phyloP scores from a whole-genome alignment of 2,329 filamentous ascomycete genomes.

The Atkinsonella hypoxylon region DNA sequence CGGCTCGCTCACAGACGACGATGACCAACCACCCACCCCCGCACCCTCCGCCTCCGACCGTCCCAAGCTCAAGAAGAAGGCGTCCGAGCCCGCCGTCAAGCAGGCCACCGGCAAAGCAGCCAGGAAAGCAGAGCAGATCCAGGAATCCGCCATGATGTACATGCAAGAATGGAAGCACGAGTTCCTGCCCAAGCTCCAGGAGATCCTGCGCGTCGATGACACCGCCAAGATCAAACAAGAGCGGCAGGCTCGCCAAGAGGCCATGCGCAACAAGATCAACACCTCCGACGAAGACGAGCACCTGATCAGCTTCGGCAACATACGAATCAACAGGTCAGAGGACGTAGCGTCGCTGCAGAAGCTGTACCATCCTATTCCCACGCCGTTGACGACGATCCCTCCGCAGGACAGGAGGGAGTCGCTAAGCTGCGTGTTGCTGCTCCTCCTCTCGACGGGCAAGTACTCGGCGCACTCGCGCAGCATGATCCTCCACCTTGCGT shows the following conservation, averaged over 20 bases:
- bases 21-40: conserved; percentile 4
- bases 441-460: conserved; percentile 59
- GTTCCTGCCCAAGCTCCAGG: conserved; percentile 57
- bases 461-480: conserved; percentile 65
- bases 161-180: conserved; percentile 69
- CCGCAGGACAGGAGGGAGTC: conserved; percentile 48
- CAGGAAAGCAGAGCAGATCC: conserved; percentile 21
- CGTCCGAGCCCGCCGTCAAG: background rate
- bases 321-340: conserved; percentile 20
- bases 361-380: conserved; percentile 41
- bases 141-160: conserved; percentile 47
- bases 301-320: conserved; percentile 29
- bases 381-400: conserved; percentile 43
- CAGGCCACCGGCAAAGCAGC: conserved; percentile 11
- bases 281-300: conserved; percentile 24
- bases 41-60: background rate
- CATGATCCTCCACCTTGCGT: conserved; percentile 55
- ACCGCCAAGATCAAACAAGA: conserved; percentile 34
- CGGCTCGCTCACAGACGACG: conserved; percentile 17
- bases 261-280: conserved; percentile 26
- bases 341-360: conserved; percentile 34
- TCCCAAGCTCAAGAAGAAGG: conserved; percentile 6
- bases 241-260: conserved; percentile 31
- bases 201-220: conserved; percentile 46
- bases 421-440: conserved; percentile 56